phyloP scores from a whole-genome alignment of 2,329 filamentous ascomycete species.

The Cladorrhinum sp. region DNA sequence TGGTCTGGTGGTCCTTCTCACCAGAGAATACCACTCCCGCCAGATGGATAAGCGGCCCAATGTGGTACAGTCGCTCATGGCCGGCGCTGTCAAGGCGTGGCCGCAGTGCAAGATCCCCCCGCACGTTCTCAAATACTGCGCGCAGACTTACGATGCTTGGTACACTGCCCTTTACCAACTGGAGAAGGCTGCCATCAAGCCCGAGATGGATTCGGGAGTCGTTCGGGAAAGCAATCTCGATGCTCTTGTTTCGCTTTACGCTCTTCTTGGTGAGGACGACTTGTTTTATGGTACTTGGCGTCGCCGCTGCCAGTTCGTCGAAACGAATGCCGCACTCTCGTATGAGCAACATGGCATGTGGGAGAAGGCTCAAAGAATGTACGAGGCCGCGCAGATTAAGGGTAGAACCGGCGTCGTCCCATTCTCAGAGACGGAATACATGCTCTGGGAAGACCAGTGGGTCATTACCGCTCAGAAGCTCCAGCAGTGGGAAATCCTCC shows the following conservation, averaged over 20 bases:
- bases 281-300: constrained; percentile 98
- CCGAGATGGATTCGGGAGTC: constrained; percentile 76
- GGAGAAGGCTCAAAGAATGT: constrained; percentile 97
- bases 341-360: constrained; percentile 99
- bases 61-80: constrained; percentile 86
- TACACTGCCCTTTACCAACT: constrained; percentile 90
- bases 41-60: constrained; percentile 95
- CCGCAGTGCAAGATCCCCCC: constrained; percentile 91
- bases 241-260: constrained; percentile 90
- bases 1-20: constrained; percentile 83
- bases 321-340: constrained; percentile 93
- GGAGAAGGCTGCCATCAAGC: constrained; percentile 82
- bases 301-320: constrained; percentile 89
- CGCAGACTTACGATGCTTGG: constrained; percentile 93
- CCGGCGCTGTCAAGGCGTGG: constrained; percentile 78
- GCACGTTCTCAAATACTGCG: constrained; percentile 92
- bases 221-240: constrained; percentile 94
- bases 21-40: constrained; percentile 91
- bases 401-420: constrained; percentile 93
- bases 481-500: constrained; percentile 97
- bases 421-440: constrained; percentile 95
- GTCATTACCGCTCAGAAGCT: constrained; percentile 95
- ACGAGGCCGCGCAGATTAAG: constrained; percentile 95
- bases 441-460: constrained; percentile 99
- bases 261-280: constrained; percentile 88